Evolutionary conservation across 805 yeast genomes (phyloP).

Genomic region (Saturnispora quitensis): DNA sequence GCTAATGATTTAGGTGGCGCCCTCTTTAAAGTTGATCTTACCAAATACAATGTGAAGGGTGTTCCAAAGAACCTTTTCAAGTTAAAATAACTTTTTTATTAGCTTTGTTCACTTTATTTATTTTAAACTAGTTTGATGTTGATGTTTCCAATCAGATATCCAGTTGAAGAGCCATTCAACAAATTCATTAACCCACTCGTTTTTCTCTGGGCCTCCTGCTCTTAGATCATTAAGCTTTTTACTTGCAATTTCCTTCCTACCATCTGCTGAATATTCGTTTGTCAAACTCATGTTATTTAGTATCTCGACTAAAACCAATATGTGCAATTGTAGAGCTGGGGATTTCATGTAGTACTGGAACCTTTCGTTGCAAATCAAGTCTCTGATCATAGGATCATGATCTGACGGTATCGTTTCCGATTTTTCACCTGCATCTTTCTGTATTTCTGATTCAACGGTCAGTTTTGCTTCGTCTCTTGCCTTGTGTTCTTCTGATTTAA

Average conservation of each 20-base stretch:
- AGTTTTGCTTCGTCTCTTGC: slow-evolving; percentile 16
- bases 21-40: slow-evolving; percentile 38
- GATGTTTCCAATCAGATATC: slow-evolving; percentile 6
- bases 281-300: slow-evolving; percentile 38
- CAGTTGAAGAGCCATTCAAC: slow-evolving; percentile 10
- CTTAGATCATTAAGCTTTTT: slow-evolving; percentile 53
- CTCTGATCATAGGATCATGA: slow-evolving; percentile 20
- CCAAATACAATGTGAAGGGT: slow-evolving; percentile 27
- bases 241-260: slow-evolving; percentile 49
- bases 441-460: background rate
- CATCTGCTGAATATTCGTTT: slow-evolving; percentile 43
- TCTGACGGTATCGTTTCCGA: background rate
- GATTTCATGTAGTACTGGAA: slow-evolving; percentile 39
- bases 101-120: background rate
- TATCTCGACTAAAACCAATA: slow-evolving; percentile 39
- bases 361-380: slow-evolving; percentile 32
- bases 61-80: slow-evolving; percentile 19
- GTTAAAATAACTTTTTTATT: slow-evolving; percentile 15
- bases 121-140: background rate
- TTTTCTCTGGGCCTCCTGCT: slow-evolving; percentile 55
- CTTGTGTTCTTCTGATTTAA: slow-evolving; percentile 35
- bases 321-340: slow-evolving; percentile 48
- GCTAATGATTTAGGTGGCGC: slow-evolving; percentile 50
- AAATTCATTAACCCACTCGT: slow-evolving; percentile 64
- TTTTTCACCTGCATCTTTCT: background rate